Conservation (phyloP, 805 yeast species). For the Spathaspora arborariae region DNA sequence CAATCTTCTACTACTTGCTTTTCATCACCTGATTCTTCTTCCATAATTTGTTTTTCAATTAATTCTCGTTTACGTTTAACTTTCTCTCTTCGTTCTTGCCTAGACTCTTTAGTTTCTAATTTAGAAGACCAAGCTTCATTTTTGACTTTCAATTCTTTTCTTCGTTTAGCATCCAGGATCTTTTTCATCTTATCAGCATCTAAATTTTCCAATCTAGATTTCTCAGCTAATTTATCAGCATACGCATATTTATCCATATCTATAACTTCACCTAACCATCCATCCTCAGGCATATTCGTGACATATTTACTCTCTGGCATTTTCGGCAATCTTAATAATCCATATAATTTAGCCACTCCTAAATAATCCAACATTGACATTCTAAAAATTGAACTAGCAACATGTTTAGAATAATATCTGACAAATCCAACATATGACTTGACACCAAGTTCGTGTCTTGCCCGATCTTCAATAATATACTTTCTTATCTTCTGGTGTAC, state of each 20-base stretch:
- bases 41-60: constrained; percentile 49
- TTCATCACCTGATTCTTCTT: constrained; percentile 42
- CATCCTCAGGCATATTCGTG: constrained; percentile 57
- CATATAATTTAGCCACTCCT: constrained; percentile 71
- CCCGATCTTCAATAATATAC: constrained; percentile 72
- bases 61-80: constrained; percentile 64
- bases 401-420: constrained; percentile 81
- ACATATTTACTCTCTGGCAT: constrained; percentile 84
- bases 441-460: constrained; percentile 77
- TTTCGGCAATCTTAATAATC: constrained; percentile 77
- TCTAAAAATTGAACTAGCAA: constrained; percentile 85
- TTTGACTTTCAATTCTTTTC: constrained; percentile 44
- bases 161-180: constrained; percentile 36
- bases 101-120: constrained; percentile 56
- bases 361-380: constrained; percentile 65
- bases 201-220: constrained; percentile 53
- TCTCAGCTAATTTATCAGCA: constrained; percentile 61
- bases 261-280: constrained; percentile 65
- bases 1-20: constrained; percentile 67
- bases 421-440: constrained; percentile 80
- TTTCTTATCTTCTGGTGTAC: constrained; percentile 24
- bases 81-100: constrained; percentile 62
- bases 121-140: constrained; percentile 83
- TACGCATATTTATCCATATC: constrained; percentile 69
- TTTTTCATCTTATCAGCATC: constrained; percentile 40